Evolutionary conservation across 2,329 filamentous ascomycete species (phyloP).

Genomic region (Cercospora zeina): DNA sequence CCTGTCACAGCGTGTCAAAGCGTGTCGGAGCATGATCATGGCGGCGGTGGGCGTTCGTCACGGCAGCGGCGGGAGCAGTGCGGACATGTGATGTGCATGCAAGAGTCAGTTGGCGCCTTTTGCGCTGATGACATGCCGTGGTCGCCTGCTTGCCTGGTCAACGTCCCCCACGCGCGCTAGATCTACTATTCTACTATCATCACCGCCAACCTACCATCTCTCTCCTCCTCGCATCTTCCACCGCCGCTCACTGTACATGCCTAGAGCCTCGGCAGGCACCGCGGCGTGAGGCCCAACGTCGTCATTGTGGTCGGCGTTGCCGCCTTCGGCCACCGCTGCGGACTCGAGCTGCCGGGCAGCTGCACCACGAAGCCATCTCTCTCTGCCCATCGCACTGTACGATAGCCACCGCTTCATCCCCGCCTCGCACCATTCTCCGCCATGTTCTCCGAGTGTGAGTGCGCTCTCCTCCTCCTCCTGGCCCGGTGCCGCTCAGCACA

Average conservation of each 20-base stretch:
- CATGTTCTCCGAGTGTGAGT: constrained; percentile 90
- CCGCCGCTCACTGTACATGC: neutral
- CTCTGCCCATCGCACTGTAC: neutral
- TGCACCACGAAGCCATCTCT: neutral
- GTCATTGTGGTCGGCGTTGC: constrained; percentile 2
- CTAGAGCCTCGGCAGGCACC: neutral
- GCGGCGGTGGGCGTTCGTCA: neutral
- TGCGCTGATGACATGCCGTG: constrained; percentile 4
- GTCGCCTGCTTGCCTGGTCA: neutral
- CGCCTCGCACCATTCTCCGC: constrained; percentile 14
- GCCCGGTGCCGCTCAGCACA: constrained; percentile 36
- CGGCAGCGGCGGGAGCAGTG: neutral
- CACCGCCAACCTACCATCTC: neutral
- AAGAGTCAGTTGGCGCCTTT: constrained; percentile 2
- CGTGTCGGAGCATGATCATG: neutral
- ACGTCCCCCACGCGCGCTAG: neutral
- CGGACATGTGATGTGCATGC: constrained; percentile 1
- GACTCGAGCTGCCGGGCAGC: constrained; percentile 6
- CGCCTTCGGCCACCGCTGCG: constrained; percentile 6
- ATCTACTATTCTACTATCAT: neutral
- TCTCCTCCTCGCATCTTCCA: neutral
- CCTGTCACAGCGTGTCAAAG: neutral
- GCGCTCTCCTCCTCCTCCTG: constrained; percentile 1
- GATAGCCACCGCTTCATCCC: neutral
- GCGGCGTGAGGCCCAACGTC: neutral